These are phyloP conservation scores for Coemansia sp. DNA, from an alignment of 192 early-diverging fungal species.

Conservation along the genomic window DNA sequence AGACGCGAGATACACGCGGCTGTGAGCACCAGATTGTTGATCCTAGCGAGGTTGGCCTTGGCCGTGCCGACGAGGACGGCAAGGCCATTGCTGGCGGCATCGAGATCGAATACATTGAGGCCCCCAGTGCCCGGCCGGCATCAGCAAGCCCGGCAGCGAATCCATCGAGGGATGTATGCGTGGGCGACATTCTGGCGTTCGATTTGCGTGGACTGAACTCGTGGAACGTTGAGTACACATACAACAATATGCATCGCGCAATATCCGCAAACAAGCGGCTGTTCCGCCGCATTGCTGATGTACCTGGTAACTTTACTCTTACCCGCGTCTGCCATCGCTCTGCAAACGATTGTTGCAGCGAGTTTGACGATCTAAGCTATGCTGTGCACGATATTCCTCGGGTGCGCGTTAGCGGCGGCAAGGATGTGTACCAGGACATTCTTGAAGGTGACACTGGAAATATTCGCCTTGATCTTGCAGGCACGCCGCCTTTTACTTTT, in stretches of 20 bases:
- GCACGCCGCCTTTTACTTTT: conserved; percentile 68
- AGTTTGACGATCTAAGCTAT: conserved; percentile 52
- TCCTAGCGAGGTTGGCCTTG: conserved; percentile 21
- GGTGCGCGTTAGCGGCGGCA: conserved; percentile 64
- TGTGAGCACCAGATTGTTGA: conserved; percentile 48
- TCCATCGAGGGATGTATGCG: conserved; percentile 55
- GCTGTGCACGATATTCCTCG: conserved; percentile 59
- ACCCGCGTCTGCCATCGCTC: conserved; percentile 61
- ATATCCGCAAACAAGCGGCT: conserved; percentile 52
- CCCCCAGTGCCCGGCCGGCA: conserved; percentile 41
- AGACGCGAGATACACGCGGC: conserved; percentile 42
- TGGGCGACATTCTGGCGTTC: conserved; percentile 67
- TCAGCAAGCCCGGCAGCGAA: conserved; percentile 32
- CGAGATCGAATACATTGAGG: conserved; percentile 55
- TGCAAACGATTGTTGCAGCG: conserved; percentile 60
- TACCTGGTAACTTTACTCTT: conserved; percentile 59
- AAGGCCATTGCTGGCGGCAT: conserved; percentile 40
- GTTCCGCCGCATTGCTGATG: conserved; percentile 61
- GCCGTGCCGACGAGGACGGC: conserved; percentile 14
- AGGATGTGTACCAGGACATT: conserved; percentile 68
- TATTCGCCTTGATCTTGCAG: conserved; percentile 62
- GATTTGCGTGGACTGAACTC: conserved; percentile 66
- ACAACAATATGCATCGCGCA: conserved; percentile 30
- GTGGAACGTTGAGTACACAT: conserved; percentile 61
- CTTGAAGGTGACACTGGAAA: conserved; percentile 58